A percentile compares a stretch with the other conserved stretches of the same genome.
phyloP scores from a whole-genome alignment of 1,139 yeast genomes.

The Kurtzmaniella quercitrusa region DNA sequence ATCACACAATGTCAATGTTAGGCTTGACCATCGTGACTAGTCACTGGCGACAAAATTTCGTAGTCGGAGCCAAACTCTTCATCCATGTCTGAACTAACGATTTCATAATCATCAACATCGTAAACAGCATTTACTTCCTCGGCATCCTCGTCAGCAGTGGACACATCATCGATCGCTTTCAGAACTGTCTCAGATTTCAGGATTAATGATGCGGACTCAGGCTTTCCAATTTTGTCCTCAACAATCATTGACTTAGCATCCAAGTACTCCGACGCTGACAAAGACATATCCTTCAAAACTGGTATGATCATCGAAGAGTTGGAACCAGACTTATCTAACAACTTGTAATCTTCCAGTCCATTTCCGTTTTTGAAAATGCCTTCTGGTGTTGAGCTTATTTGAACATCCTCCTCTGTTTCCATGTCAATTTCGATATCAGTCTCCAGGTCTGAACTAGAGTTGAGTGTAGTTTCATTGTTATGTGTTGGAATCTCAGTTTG shows the following conservation, averaged over 20 bases:
- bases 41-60: slow-evolving; percentile 34
- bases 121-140: not conserved
- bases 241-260: slow-evolving; percentile 18
- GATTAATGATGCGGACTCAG: too few relatives aligned
- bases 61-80: slow-evolving; percentile 33
- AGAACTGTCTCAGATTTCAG: too few relatives aligned
- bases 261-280: slow-evolving; percentile 18
- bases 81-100: slow-evolving; percentile 28
- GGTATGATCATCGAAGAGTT: slow-evolving; percentile 2
- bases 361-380: not conserved
- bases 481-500: not conserved
- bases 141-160: slow-evolving; percentile 4
- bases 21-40: slow-evolving; percentile 10
- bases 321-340: not conserved
- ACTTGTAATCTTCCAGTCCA: not conserved
- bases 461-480: too few relatives aligned
- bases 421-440: slow-evolving; percentile 4
- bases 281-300: slow-evolving; percentile 6
- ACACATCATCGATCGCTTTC: not conserved
- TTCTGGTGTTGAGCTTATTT: not conserved
- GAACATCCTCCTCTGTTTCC: not conserved
- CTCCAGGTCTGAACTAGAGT: not conserved
- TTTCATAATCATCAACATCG: slow-evolving; percentile 25
- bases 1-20: not conserved
- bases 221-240: slow-evolving; percentile 1